These are phyloP conservation scores for Capsicum rhomboideum DNA, from an alignment of 257 asterid genomes.

Conservation along the genomic window DNA sequence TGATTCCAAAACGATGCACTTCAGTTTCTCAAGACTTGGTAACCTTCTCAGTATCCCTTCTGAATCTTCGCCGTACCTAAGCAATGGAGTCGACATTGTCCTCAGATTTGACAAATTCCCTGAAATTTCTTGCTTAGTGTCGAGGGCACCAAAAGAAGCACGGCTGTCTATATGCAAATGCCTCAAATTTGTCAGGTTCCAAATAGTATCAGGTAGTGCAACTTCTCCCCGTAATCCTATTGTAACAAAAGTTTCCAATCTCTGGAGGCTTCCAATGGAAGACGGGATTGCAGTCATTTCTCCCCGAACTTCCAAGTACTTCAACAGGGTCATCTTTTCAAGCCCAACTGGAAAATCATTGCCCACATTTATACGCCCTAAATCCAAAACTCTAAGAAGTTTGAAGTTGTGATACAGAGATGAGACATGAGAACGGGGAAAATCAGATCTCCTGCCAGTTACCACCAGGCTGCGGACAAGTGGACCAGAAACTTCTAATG, in stretches of 20 bases:
- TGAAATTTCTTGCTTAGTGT: neutral
- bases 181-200: conserved; percentile 6
- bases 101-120: neutral
- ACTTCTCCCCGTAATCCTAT: neutral
- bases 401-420: neutral
- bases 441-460: neutral
- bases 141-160: neutral
- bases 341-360: neutral
- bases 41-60: conserved; percentile 1
- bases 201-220: neutral
- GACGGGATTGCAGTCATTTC: neutral
- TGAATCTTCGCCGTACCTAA: neutral
- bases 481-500: neutral
- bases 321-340: neutral
- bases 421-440: neutral
- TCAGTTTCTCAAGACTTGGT: conserved; percentile 1
- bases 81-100: neutral
- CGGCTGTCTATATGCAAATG: neutral
- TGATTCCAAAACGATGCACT: neutral
- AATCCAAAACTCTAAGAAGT: conserved; percentile 5
- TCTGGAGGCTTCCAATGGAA: neutral
- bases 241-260: neutral
- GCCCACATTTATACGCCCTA: neutral
- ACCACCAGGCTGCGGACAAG: neutral
- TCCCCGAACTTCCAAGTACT: neutral